These are phyloP conservation scores for Picochlorum sp. DNA, from an alignment of 139 green algal species.

Conservation along the genomic window DNA sequence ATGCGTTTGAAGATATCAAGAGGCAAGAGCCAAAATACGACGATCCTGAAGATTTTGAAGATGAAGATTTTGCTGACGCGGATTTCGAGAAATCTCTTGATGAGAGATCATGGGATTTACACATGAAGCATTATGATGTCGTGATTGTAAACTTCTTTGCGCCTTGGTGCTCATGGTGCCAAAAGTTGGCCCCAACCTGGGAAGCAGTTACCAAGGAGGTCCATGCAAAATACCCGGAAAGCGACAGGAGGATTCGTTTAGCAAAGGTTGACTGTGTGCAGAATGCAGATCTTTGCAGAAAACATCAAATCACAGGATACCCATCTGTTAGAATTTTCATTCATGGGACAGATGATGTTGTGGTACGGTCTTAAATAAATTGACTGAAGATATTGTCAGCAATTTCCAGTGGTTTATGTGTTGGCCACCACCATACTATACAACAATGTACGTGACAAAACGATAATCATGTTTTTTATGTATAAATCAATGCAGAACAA, in stretches of 20 bases:
- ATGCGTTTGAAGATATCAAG: slow-evolving; percentile 32
- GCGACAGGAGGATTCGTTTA: slow-evolving; percentile 72
- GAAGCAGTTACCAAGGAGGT: slow-evolving; percentile 78
- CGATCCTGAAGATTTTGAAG: background rate
- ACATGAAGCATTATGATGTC: slow-evolving; percentile 45
- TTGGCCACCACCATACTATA: background rate
- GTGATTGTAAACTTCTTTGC: slow-evolving; percentile 92
- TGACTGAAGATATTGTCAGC: background rate
- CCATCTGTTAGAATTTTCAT: slow-evolving; percentile 91
- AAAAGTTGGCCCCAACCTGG: slow-evolving; percentile 87
- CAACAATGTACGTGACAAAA: background rate
- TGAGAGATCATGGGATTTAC: slow-evolving; percentile 26
- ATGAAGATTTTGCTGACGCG: slow-evolving; percentile 34
- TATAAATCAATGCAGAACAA: background rate
- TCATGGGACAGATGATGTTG: slow-evolving; percentile 71
- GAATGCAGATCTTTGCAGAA: slow-evolving; percentile 71
- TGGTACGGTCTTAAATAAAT: slow-evolving; percentile 14
- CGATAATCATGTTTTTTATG: background rate
- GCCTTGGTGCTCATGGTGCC: slow-evolving; percentile 96
- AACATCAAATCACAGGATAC: slow-evolving; percentile 86
- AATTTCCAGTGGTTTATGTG: background rate
- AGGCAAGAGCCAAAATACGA: slow-evolving; percentile 62
- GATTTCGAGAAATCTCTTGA: slow-evolving; percentile 39
- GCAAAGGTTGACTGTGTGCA: slow-evolving; percentile 91
- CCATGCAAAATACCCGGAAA: slow-evolving; percentile 78